These are phyloP conservation scores for Blumeriella jaapii DNA, from an alignment of 2,329 filamentous ascomycete genomes.

Conservation along the genomic window DNA sequence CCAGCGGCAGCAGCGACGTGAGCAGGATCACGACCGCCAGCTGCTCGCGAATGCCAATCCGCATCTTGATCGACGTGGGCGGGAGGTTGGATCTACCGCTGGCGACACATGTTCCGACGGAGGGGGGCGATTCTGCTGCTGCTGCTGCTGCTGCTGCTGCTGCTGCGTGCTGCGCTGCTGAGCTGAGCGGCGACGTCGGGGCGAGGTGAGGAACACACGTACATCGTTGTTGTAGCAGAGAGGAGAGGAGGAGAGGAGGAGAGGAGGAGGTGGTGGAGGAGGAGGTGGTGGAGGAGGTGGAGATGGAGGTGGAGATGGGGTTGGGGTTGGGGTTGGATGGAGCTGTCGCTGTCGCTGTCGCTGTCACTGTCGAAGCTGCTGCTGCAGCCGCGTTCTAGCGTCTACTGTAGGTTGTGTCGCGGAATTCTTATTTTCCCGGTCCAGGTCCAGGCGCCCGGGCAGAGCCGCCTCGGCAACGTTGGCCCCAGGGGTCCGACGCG, in stretches of 20 bases:
- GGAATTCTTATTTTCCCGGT: too few relatives aligned
- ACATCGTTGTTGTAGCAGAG: too few relatives aligned
- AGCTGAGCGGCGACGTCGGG: constrained; percentile 1
- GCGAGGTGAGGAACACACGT: neutral
- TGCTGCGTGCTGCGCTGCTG: constrained; percentile 1
- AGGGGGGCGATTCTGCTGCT: neutral
- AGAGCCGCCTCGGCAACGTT: too few relatives aligned
- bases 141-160: constrained; percentile 1
- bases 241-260: neutral
- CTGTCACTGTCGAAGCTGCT: too few relatives aligned
- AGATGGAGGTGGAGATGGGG: neutral
- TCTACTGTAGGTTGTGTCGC: too few relatives aligned
- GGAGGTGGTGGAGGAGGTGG: neutral
- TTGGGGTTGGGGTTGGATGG: neutral
- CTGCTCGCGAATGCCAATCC: constrained; percentile 81
- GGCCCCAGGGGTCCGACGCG: too few relatives aligned
- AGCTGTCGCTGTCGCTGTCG: too few relatives aligned
- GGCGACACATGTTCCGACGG: constrained; percentile 4
- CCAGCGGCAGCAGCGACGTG: constrained; percentile 61
- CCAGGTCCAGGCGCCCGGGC: too few relatives aligned
- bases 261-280: neutral
- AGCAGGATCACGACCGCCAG: constrained; percentile 68
- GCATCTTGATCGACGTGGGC: constrained; percentile 40
- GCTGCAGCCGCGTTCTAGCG: too few relatives aligned
- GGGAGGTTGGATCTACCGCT: constrained; percentile 1